Evolutionary conservation across 495 filamentous ascomycete genomes (phyloP).

Genomic region (Aspergillus taichungensis): DNA sequence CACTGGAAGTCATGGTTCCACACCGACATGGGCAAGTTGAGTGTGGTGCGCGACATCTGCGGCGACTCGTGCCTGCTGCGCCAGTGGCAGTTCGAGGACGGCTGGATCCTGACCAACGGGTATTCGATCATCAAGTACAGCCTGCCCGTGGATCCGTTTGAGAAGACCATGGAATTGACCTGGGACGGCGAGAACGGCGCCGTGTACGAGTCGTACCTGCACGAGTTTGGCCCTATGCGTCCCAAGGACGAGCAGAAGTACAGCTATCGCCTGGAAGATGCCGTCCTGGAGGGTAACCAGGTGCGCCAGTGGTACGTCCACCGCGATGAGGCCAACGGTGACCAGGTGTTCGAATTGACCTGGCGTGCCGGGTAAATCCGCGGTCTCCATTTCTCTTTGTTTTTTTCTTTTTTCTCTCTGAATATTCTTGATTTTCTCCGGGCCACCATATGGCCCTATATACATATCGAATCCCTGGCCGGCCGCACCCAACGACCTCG

Average conservation of each 20-base stretch:
- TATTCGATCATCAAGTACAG: slow-evolving; percentile 46
- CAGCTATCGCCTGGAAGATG: slow-evolving; percentile 27
- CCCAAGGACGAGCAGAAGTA: slow-evolving; percentile 30
- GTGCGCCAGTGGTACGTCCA: slow-evolving; percentile 36
- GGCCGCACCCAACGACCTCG: no score
- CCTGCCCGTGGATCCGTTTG: slow-evolving; percentile 18
- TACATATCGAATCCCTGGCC: background rate
- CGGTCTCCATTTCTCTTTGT: background rate
- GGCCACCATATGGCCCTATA: background rate
- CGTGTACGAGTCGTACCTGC: slow-evolving; percentile 29
- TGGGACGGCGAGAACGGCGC: slow-evolving; percentile 37
- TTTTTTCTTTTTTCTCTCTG: background rate
- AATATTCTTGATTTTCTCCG: background rate
- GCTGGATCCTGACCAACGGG: slow-evolving; percentile 50
- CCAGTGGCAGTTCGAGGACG: slow-evolving; percentile 47
- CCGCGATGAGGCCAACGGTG: slow-evolving; percentile 25
- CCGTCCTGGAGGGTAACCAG: slow-evolving; percentile 19
- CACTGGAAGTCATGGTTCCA: slow-evolving; percentile 53
- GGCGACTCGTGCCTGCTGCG: slow-evolving; percentile 48
- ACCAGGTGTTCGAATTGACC: slow-evolving; percentile 31
- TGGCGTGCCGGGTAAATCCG: slow-evolving; percentile 26
- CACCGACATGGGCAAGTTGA: slow-evolving; percentile 40
- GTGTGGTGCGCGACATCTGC: slow-evolving; percentile 43
- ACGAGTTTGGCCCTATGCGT: slow-evolving; percentile 35
- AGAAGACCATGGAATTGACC: slow-evolving; percentile 37